These are phyloP conservation scores for Suhomyces prunicola DNA, from an alignment of 805 yeast genomes.

Conservation along the genomic window DNA sequence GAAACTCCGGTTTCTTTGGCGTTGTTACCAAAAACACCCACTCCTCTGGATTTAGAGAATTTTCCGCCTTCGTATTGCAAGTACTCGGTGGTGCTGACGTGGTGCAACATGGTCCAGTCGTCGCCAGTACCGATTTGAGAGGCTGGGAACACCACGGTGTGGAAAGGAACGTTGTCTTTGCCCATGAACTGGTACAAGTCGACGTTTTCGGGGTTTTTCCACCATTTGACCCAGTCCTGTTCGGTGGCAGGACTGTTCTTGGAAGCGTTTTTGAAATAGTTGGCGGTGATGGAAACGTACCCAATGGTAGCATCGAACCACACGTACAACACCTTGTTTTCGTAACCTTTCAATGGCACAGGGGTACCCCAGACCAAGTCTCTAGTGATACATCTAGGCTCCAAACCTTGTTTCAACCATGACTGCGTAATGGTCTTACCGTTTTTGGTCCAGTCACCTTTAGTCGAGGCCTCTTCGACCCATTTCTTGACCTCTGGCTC, in stretches of 20 bases:
- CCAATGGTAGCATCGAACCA: constrained; percentile 99
- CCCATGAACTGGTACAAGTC: constrained; percentile 97
- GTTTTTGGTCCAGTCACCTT: constrained; percentile 91
- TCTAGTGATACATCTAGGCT: constrained; percentile 94
- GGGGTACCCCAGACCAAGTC: constrained; percentile 99
- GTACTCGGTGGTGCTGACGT: constrained; percentile 92
- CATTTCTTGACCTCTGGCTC: constrained; percentile 73
- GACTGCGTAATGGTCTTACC: constrained; percentile 83
- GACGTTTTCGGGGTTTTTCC: constrained; percentile 91
- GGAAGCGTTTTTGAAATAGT: constrained; percentile 50
- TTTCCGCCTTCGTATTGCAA: constrained; percentile 97
- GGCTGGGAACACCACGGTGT: constrained; percentile 96
- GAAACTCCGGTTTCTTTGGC: constrained; percentile 91
- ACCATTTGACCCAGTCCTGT: constrained; percentile 81
- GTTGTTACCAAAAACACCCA: constrained; percentile 97
- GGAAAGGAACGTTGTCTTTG: constrained; percentile 98
- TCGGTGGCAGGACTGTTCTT: constrained; percentile 7
- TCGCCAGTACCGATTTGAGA: constrained; percentile 85
- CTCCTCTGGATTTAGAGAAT: constrained; percentile 95
- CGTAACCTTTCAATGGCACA: constrained; percentile 83
- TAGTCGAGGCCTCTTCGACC: constrained; percentile 62
- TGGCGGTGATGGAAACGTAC: constrained; percentile 92
- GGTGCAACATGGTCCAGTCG: constrained; percentile 86
- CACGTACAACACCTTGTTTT: constrained; percentile 89
- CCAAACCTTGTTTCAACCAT: constrained; percentile 92